Evolutionary conservation across 2,329 filamentous ascomycete species (phyloP), one percentile per base, ranked within the genome.

Genomic region (Colletotrichum tamarilloi): DNA sequence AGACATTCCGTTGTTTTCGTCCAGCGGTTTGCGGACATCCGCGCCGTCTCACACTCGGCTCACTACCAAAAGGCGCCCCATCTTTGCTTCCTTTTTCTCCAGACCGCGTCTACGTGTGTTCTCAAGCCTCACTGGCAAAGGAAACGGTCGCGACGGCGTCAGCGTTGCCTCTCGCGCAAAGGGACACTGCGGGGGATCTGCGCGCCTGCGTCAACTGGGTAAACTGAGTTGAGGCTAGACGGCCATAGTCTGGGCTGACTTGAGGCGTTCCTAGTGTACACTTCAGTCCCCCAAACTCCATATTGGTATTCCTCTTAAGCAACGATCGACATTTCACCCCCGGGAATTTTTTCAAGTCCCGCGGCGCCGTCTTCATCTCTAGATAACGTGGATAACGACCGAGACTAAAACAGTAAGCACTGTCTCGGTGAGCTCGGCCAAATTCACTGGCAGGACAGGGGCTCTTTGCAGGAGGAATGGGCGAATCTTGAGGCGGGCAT

Each of bases 361-460:
- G 26, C 22, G 14, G 35, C 24, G 32, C 16, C 46, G 32, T 35
- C 19, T 32, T 11, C n/a, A 59, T 32, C 32, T 66, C 49, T 24
- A 66, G 62, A 64, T 38, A 66, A 38, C 46, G 46, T 62, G 9
- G 28, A 62, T n/a, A 35, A 19, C 32, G n/a, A 24, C 67, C 67
- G 52, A 42, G 11, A 66, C 49, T 26, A 58, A 73, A 3, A 52
- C 8, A 46, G 67, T 58, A 71, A 71, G 71, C 56, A 58, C 46
- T 73, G 67, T 73, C 67, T 73, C 71, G 71, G 71, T 57, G 56
- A 46, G 11, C 30, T 73, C 71, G 71, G 67, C 38, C 71, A 66
- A 73, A 73, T 62, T 19, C 55, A 28, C 32, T 49, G 60, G n/a
- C 60, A 56, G 24, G 26, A 35, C 46, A n/a, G 19, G 66, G 53